phyloP scores from a whole-genome alignment of 1,139 yeast species.

The Suhomyces guaymorum region DNA sequence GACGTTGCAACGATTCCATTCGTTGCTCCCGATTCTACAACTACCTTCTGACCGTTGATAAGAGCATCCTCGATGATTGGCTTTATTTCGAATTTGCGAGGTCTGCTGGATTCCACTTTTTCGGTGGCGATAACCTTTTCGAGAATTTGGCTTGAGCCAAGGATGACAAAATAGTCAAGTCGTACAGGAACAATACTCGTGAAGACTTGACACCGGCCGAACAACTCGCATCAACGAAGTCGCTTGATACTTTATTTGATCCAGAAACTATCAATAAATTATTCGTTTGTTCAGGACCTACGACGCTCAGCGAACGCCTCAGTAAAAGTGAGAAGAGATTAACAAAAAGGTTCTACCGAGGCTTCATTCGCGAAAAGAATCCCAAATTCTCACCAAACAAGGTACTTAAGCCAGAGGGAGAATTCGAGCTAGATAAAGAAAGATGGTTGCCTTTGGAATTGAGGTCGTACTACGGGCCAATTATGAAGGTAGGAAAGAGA shows the following conservation, averaged over 20 bases:
- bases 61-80: conserved; percentile 22
- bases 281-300: background rate
- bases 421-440: conserved; percentile 49
- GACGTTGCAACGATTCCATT: conserved; percentile 1
- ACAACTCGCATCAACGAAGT: conserved; percentile 29
- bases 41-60: conserved; percentile 12
- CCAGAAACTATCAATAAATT: conserved; percentile 1
- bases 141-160: conserved; percentile 24
- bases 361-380: conserved; percentile 31
- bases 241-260: conserved; percentile 31
- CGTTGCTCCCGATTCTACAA: conserved; percentile 1
- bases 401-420: conserved; percentile 32
- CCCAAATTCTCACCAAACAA: conserved; percentile 43
- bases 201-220: conserved; percentile 35
- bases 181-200: conserved; percentile 25
- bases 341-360: conserved; percentile 26
- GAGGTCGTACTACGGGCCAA: conserved; percentile 79
- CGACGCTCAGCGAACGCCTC: conserved; percentile 19
- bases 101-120: conserved; percentile 47
- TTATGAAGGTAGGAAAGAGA: conserved; percentile 60
- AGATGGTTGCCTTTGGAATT: conserved; percentile 92
- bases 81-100: conserved; percentile 43
- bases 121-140: conserved; percentile 28
- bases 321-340: conserved; percentile 9
- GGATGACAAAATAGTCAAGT: conserved; percentile 36